Percentiles rank a stretch among this genome's conserved stretches.
Evolutionary conservation across 2,329 filamentous ascomycete species (phyloP).

Genomic region (Thelonectria olida): DNA sequence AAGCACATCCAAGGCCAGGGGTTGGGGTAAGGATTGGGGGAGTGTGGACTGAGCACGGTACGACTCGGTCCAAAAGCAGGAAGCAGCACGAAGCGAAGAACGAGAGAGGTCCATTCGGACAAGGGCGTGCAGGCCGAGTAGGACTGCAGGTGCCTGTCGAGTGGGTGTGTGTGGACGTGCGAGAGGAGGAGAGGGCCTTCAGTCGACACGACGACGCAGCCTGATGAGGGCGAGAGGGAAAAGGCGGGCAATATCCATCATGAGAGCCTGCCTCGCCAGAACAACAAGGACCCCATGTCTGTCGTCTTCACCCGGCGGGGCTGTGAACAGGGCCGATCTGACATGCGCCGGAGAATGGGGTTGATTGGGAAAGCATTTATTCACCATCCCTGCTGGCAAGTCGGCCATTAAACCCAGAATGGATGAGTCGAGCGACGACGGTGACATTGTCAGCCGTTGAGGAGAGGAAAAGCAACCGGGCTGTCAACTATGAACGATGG

Average conservation of each 20-base stretch:
- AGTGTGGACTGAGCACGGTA: slow-evolving; percentile 27
- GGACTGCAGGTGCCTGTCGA: slow-evolving; percentile 21
- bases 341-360: slow-evolving; percentile 16
- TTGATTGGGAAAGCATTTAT: slow-evolving; percentile 15
- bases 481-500: not conserved
- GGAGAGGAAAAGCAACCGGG: not conserved
- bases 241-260: slow-evolving; percentile 10
- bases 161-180: slow-evolving; percentile 2
- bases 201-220: slow-evolving; percentile 19
- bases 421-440: slow-evolving; percentile 24
- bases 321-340: slow-evolving; percentile 25
- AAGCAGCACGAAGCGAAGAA: slow-evolving; percentile 32
- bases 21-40: slow-evolving; percentile 7
- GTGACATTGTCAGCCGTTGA: slow-evolving; percentile 19
- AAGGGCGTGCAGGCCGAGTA: slow-evolving; percentile 1
- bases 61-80: slow-evolving; percentile 28
- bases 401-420: slow-evolving; percentile 26
- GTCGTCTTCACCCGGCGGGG: slow-evolving; percentile 17
- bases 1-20: slow-evolving; percentile 22
- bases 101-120: slow-evolving; percentile 16
- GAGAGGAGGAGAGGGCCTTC: not conserved
- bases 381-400: slow-evolving; percentile 15
- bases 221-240: too few species aligned
- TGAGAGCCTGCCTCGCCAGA: slow-evolving; percentile 25
- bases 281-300: slow-evolving; percentile 16